Evolutionary conservation across 495 filamentous ascomycete species (phyloP), one percentile per base, ranked within the genome.

Genomic region (Aspergillus nidulans): DNA sequence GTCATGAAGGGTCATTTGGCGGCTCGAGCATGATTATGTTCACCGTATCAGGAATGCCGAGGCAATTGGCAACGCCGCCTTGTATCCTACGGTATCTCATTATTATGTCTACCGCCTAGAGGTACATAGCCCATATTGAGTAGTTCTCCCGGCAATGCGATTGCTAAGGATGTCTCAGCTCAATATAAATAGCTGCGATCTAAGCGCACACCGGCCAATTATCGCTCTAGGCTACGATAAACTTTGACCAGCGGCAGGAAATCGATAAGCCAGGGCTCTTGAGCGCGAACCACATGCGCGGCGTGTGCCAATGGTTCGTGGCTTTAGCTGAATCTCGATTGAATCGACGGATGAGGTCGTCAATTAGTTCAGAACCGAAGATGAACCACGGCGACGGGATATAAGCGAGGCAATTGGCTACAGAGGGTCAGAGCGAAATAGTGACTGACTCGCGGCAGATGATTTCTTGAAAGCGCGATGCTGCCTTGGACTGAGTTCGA

Each of bases 291-390:
- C 30, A 49, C 15, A 19, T 34, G 30, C 30, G 15, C 30, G n/a
- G n/a, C 24, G 16, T 32, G 24, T 26, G 36, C 21, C 32, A 18
- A 49, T 49, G 47, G 47, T 49, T 49, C 47, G 30, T 41, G 48
- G 48, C 46, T 49, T 36, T 4, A 32, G 46, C 45, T 48, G 23
- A 43, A 13, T 34, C 30, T 24, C 41, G 41, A 43, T 43, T 23
- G 20, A 20, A 23, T 20, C 3, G 8, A 10, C 8, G 23, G 4
- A 24, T 10, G 41, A 43, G 23, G 19, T 4, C 8, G 39, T 43
- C 23, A 15, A 16, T 39, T 39, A 15, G 15, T 15, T 28, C 26
- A 9, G 9, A 28, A 28, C 26, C 26, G 4, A 28, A 9, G 26
- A 9, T 34, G 30, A 34, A 34, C 15, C 30, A 34, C 15, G 30